Conservation (phyloP, 2,329 filamentous ascomycete species). For the Sphaceloma murrayae region DNA sequence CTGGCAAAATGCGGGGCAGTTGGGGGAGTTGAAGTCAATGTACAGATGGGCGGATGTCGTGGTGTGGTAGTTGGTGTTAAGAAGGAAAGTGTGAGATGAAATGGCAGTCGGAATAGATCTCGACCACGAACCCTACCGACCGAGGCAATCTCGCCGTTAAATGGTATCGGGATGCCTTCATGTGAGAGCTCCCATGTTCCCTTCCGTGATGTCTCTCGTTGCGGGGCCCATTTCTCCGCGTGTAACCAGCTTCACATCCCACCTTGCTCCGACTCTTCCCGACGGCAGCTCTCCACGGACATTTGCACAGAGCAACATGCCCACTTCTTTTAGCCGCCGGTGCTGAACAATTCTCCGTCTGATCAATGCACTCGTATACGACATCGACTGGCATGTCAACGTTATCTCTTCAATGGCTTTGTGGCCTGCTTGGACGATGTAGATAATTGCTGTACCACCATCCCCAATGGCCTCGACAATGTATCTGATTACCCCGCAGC, state of each 20-base stretch:
- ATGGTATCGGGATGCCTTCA: conserved; percentile 11
- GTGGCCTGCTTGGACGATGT: neutral
- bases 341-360: conserved; percentile 11
- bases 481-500: neutral
- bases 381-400: neutral
- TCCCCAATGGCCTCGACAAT: neutral
- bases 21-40: neutral
- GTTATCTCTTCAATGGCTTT: too few species aligned
- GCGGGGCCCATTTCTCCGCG: conserved; percentile 15
- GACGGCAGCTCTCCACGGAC: conserved; percentile 8
- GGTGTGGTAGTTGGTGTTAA: neutral
- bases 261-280: conserved; percentile 6
- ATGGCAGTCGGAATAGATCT: neutral
- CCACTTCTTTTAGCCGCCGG: neutral
- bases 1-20: conserved; percentile 7
- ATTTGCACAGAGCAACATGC: neutral
- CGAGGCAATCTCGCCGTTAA: conserved; percentile 14
- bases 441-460: neutral
- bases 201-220: conserved; percentile 9
- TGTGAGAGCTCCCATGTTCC: conserved; percentile 9
- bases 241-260: conserved; percentile 8
- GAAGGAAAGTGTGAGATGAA: neutral
- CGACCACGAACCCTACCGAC: conserved; percentile 10
- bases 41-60: neutral
- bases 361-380: conserved; percentile 1